phyloP scores from a whole-genome alignment of 2,329 filamentous ascomycete genomes.

The Talaromyces sp. region DNA sequence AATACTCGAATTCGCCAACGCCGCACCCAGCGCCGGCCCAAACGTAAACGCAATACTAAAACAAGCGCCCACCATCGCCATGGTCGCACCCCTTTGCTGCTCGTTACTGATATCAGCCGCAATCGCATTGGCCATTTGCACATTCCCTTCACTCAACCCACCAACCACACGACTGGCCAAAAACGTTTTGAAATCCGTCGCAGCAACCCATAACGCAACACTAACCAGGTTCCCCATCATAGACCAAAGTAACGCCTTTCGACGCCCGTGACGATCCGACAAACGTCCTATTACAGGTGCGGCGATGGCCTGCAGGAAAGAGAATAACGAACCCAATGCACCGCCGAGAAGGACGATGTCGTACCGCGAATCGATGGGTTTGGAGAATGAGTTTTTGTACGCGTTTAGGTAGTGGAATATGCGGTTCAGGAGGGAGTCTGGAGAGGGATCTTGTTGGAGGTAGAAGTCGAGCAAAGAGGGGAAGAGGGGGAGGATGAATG shows the following conservation, averaged over 20 bases:
- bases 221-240: slow-evolving; percentile 92
- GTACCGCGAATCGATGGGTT: slow-evolving; percentile 91
- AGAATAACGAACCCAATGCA: slow-evolving; percentile 89
- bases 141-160: slow-evolving; percentile 91
- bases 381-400: slow-evolving; percentile 90
- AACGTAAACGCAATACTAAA: slow-evolving; percentile 98
- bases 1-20: slow-evolving; percentile 68
- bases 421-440: slow-evolving; percentile 66
- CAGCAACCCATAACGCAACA: slow-evolving; percentile 88
- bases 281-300: slow-evolving; percentile 85
- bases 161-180: slow-evolving; percentile 88
- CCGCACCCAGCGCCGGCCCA: slow-evolving; percentile 86
- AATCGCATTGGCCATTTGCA: slow-evolving; percentile 93
- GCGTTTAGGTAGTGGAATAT: slow-evolving; percentile 80
- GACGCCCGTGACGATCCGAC: slow-evolving; percentile 81
- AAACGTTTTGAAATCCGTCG: slow-evolving; percentile 92
- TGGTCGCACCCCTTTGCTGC: slow-evolving; percentile 75
- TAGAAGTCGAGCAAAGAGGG: slow-evolving; percentile 96
- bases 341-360: slow-evolving; percentile 94
- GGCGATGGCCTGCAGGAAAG: slow-evolving; percentile 82
- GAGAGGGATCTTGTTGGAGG: slow-evolving; percentile 66
- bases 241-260: slow-evolving; percentile 79
- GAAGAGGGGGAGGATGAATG: slow-evolving; percentile 94
- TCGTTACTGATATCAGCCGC: slow-evolving; percentile 93
- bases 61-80: slow-evolving; percentile 93